Evolutionary conservation across 1,139 yeast species (phyloP).

Genomic region (Yamadazyma spencermartinsiae): DNA sequence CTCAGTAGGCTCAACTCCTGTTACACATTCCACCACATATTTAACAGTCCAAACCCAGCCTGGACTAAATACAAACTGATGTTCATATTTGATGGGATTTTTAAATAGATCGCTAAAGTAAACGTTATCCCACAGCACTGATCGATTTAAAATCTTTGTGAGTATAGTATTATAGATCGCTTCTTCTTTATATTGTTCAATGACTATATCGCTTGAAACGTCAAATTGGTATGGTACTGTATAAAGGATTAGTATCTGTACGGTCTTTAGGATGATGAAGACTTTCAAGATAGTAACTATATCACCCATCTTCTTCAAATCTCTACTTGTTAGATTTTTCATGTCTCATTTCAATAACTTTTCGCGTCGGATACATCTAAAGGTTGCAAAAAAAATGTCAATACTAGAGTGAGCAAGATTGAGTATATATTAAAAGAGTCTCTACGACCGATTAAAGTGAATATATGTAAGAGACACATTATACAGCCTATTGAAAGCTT

Average conservation of each 20-base stretch:
- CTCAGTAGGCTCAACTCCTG: slow-evolving; percentile 16
- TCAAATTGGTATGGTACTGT: slow-evolving; percentile 41
- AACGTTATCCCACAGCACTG: slow-evolving; percentile 84
- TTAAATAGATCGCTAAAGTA: slow-evolving; percentile 64
- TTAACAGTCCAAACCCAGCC: slow-evolving; percentile 64
- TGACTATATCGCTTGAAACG: slow-evolving; percentile 36
- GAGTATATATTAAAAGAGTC: background rate
- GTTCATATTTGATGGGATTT: slow-evolving; percentile 63
- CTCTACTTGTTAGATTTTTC: background rate
- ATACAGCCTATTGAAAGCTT: background rate
- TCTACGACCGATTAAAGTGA: background rate
- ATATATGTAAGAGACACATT: background rate
- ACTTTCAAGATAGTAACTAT: slow-evolving; percentile 14
- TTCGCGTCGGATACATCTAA: background rate
- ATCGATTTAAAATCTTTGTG: slow-evolving; percentile 37
- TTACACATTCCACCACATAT: slow-evolving; percentile 14
- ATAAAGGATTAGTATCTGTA: slow-evolving; percentile 32
- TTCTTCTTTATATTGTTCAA: slow-evolving; percentile 9
- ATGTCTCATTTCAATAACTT: background rate
- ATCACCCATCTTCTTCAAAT: background rate
- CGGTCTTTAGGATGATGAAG: slow-evolving; percentile 27
- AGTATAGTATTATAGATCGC: slow-evolving; percentile 3
- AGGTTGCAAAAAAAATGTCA: background rate
- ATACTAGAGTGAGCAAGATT: background rate
- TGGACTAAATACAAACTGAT: slow-evolving; percentile 87